Base-by-base conservation (phyloP, 2,329 filamentous ascomycete genomes). In the Gnomoniopsis smithogilvyi region DNA sequence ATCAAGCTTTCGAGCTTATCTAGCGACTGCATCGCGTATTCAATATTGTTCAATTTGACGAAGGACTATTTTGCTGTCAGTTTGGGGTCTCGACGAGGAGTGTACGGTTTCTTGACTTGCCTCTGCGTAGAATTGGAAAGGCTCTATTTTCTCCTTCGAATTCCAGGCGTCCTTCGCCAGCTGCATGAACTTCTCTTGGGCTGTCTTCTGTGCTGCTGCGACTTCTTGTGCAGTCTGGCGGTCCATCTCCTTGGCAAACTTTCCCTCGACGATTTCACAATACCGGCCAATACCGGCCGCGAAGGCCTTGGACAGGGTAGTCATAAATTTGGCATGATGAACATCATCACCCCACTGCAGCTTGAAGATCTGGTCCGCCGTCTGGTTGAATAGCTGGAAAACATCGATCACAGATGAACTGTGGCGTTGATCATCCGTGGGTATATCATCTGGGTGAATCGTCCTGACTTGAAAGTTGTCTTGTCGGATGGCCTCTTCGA, bases 251-350 rank as follows among this genome's bases (percentile, higher is more conserved):
- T 84, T 90, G 34, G 84, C 83, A 68, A 99, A 99, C 63, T 84
- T 86, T 65, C 89, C 86, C 67, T 98, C 95, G 26, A 98, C 80
- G 49, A 94, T 78, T 69, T 99, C 95, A 71, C 95, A 99, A 72
- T 99, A 99, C 65, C 87, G 86, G 14, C 90, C 88, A 51, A 99
- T 84, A 19, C 92, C 93, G 50, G 84, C 81, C 2, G 93, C 89
- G 61, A 98, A 91, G 0, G 89, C 88, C 67, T 92, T 96, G 15
- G 93, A 88, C 17, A 97, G 78, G 2, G 92, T 86, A 17, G 95
- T 99, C 93, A 98, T 98, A 74, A 99, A 99, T 63, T 93, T 92
- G 43, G 95, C 94, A 70, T 96, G 91, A 65, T 96, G 93, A 41
- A 96, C 80, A 68, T 96, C 91, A 70, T 98, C 92, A 64, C 92